Conservation (phyloP, 2,329 filamentous ascomycete species). For the Aspergillus pseudoterreus region DNA sequence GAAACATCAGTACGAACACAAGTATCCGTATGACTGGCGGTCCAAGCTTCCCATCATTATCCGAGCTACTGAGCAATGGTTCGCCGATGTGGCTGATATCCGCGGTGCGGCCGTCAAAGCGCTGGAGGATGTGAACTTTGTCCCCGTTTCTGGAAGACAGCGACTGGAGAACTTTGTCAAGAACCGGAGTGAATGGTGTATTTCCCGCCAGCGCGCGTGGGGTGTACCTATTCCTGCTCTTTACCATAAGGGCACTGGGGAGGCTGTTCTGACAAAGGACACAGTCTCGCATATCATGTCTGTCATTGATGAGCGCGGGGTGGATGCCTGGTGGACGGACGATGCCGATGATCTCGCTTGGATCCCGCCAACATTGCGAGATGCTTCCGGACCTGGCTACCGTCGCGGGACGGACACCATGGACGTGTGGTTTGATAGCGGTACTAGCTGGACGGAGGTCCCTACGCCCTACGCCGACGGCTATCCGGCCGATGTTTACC, state of each 20-base stretch:
- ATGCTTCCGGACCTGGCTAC: constrained; percentile 48
- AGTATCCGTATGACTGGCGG: constrained; percentile 97
- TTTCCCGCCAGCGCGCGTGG: constrained; percentile 93
- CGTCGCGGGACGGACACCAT: constrained; percentile 87
- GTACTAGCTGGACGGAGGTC: constrained; percentile 77
- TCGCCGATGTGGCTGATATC: constrained; percentile 83
- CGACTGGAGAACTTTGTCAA: constrained; percentile 82
- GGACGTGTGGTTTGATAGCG: constrained; percentile 99
- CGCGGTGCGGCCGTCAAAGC: constrained; percentile 69
- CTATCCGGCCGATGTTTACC: constrained; percentile 71
- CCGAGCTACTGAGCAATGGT: constrained; percentile 94
- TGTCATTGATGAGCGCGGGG: constrained; percentile 71
- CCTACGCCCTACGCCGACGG: constrained; percentile 28
- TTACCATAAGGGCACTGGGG: constrained; percentile 65
- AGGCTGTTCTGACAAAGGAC: constrained; percentile 73
- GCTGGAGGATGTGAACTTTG: constrained; percentile 69
- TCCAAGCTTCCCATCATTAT: constrained; percentile 91
- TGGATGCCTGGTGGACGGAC: constrained; percentile 95
- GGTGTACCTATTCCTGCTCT: constrained; percentile 93
- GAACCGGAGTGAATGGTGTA: constrained; percentile 93
- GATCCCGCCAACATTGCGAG: constrained; percentile 63
- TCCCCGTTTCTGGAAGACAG: constrained; percentile 69
- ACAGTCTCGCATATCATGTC: constrained; percentile 81
- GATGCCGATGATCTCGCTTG: constrained; percentile 69
- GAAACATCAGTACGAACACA: constrained; percentile 73